Conservation (phyloP, 306 rosid genomes). For the Cicer arietinum region DNA sequence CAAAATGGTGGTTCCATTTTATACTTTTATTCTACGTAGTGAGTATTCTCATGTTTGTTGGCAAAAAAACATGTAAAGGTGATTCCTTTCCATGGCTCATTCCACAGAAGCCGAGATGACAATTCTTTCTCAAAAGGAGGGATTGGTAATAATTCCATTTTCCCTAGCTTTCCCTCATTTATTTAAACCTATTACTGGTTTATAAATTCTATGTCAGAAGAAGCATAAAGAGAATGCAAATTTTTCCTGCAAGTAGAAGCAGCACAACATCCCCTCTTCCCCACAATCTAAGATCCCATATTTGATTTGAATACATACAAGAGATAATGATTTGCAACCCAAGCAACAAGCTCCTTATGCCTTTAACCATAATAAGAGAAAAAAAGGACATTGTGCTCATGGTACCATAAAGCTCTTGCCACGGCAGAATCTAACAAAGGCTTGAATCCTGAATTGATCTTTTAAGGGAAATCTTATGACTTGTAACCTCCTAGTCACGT, state of each 20-base stretch:
- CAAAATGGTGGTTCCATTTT: constrained; percentile 17
- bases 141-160: not conserved
- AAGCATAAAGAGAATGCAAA: constrained; percentile 18
- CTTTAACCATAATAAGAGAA: not conserved
- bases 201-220: not conserved
- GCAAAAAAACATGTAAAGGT: not conserved
- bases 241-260: not conserved
- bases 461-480: not conserved
- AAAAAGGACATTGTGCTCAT: not conserved
- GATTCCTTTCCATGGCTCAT: constrained; percentile 2
- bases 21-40: not conserved
- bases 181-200: not conserved
- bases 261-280: not conserved
- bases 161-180: constrained; percentile 13
- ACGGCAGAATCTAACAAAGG: not conserved
- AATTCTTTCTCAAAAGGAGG: not conserved
- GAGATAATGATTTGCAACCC: constrained; percentile 8
- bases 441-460: not conserved
- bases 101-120: constrained; percentile 17
- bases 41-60: constrained; percentile 10
- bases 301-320: constrained; percentile 2
- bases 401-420: not conserved
- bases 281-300: not conserved
- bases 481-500: constrained; percentile 2
- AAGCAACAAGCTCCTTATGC: constrained; percentile 12